Conservation (phyloP, 2,329 filamentous ascomycete genomes). For the Verticillium klebahnii region DNA sequence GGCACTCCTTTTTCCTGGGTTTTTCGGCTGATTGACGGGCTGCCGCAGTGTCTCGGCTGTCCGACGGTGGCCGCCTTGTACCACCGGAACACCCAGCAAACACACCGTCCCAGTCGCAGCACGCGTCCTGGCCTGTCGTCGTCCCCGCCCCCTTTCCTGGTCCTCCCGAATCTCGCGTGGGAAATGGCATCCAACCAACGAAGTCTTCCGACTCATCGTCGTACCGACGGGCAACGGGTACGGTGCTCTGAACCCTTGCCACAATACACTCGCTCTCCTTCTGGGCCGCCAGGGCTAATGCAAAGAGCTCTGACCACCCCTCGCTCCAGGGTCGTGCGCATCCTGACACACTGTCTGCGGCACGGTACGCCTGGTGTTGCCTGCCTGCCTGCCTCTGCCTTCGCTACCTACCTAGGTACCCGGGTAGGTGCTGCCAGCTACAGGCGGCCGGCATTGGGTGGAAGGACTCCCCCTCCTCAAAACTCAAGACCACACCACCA, state of each 20-base stretch:
- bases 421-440: too few species aligned
- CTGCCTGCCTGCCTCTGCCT: background rate
- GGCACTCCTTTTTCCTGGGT: background rate
- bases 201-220: background rate
- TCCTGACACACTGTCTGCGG: background rate
- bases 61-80: background rate
- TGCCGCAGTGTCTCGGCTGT: background rate
- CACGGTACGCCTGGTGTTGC: background rate
- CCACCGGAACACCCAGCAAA: background rate
- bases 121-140: background rate
- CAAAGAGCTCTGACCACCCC: slow-evolving; percentile 5
- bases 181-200: background rate
- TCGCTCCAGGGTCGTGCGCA: background rate
- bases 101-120: background rate
- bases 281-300: background rate
- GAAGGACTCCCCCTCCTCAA: background rate
- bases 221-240: background rate
- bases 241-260: background rate
- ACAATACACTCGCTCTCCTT: background rate
- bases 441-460: too few species aligned
- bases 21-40: background rate
- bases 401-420: too few species aligned
- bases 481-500: background rate
- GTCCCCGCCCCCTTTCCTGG: background rate
- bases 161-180: background rate